Evolutionary conservation across 768 basidiomycete genomes (phyloP), one percentile per base, ranked within the genome.

Genomic region (Pulveroboletus ravenelii): DNA sequence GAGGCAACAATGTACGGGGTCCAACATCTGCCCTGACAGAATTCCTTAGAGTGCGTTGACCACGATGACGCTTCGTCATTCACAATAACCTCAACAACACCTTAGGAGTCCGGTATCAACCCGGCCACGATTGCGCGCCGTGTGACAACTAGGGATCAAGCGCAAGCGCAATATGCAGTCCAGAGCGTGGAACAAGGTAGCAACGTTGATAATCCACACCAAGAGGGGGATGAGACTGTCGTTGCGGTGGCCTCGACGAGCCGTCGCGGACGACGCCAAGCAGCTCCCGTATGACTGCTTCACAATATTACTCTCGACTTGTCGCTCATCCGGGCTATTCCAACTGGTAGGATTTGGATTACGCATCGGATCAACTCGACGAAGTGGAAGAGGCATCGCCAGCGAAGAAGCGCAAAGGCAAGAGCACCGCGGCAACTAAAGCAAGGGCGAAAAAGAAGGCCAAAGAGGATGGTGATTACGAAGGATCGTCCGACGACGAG

Each of bases 11-110:
- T 51, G 81, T 92, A 38, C 80, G 85, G 12, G 90, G 91, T 0
- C 90, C 91, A 3, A 81, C 86, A 0, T 91, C 88, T 18, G 90
- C 90, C 0, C 69, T 93, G 12, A 91, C 90, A 32, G 87, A 89
- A 55, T 93, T 87, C 57, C 71, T 93, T 31, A 79, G 79, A 60
- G 90, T 87, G 52, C 27, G 72, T 67, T 23, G n/a, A 5, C 20
- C 12, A 34, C 13, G 15, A 6, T 3, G 27, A 4, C 1, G 20
- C 39, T 14, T 42, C 14, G 41, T 43, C 18, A n/a, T n/a, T n/a
- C 25, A 44, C 29, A 75, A 20, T 67, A 58, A 18, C 4, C 55
- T 60, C 18, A 41, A 36, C 27, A 17, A 40, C 34, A 0, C 17
- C 40, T 56, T 23, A 79, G 77, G 80, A 81, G 62, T 69, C 76